Evolutionary conservation across 306 rosid genomes (phyloP).

Genomic region (Glycine tomentella): DNA sequence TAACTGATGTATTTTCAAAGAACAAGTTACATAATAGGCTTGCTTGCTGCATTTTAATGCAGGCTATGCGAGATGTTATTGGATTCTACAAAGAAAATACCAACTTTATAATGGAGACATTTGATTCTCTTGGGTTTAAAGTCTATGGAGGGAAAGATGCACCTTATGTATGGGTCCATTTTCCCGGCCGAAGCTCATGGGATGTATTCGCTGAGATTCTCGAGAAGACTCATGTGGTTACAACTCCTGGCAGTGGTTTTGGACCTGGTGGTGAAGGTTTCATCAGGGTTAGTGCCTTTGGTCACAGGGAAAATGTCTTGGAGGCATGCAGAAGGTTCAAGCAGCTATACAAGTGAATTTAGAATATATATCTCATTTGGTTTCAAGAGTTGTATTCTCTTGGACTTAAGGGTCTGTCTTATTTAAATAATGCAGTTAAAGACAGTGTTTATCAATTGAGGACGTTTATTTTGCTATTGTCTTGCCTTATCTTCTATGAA

Average conservation of each 20-base stretch:
- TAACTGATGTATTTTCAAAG: constrained; percentile 4
- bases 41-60: constrained; percentile 48
- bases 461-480: background rate
- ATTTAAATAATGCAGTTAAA: constrained; percentile 34
- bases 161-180: constrained; percentile 97
- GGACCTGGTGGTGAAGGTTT: constrained; percentile 98
- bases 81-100: constrained; percentile 96
- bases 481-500: too few relatives aligned
- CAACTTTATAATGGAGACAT: constrained; percentile 80
- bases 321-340: constrained; percentile 93
- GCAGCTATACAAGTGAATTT: constrained; percentile 57
- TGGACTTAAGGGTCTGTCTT: constrained; percentile 14
- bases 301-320: constrained; percentile 79
- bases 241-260: constrained; percentile 97
- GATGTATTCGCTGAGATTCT: constrained; percentile 92
- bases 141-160: constrained; percentile 93
- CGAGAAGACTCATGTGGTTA: constrained; percentile 93
- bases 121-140: constrained; percentile 88
- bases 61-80: constrained; percentile 83
- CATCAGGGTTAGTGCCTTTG: constrained; percentile 89
- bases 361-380: constrained; percentile 2
- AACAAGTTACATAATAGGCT: constrained; percentile 3
- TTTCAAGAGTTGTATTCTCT: background rate
- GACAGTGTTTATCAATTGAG: constrained; percentile 16
- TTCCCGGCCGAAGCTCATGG: constrained; percentile 90